Percentiles rank a stretch among this genome's conserved stretches.
Conservation (phyloP, 495 filamentous ascomycete species). For the Lasiosphaeria ovina region DNA sequence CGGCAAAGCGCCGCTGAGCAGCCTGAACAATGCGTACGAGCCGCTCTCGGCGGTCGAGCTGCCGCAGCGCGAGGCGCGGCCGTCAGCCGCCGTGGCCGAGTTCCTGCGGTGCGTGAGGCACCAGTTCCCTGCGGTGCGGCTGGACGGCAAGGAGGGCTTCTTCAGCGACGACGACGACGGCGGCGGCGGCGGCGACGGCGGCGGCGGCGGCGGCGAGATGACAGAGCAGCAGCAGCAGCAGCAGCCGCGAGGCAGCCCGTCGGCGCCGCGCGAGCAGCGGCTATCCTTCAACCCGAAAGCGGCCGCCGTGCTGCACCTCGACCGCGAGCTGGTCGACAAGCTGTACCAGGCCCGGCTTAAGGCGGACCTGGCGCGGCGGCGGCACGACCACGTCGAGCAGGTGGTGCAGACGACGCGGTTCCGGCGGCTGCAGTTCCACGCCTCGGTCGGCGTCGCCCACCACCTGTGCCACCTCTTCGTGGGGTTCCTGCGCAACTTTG, state of each 20-base stretch:
- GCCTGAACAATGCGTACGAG: too few relatives aligned
- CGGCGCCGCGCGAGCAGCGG: too few relatives aligned
- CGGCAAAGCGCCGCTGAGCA: constrained; percentile 3
- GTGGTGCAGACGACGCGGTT: constrained; percentile 12
- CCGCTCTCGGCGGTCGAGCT: background rate
- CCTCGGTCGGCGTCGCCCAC: constrained; percentile 22
- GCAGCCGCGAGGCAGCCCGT: too few relatives aligned
- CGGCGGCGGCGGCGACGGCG: too few relatives aligned
- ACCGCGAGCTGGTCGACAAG: constrained; percentile 21
- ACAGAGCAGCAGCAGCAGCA: constrained; percentile 1
- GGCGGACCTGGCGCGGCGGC: constrained; percentile 17
- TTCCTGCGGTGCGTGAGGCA: constrained; percentile 20
- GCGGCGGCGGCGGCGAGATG: too few relatives aligned
- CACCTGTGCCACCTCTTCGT: constrained; percentile 26
- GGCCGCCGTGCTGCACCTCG: constrained; percentile 21
- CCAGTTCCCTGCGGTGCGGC: constrained; percentile 20
- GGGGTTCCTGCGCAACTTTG: constrained; percentile 17
- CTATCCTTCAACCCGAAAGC: constrained; percentile 18
- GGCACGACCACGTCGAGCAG: constrained; percentile 9
- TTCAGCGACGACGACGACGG: constrained; percentile 3
- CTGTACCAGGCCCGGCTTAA: constrained; percentile 24
- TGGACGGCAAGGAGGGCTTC: constrained; percentile 21
- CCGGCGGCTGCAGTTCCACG: constrained; percentile 23
- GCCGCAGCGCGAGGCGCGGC: background rate
- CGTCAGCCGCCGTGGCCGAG: constrained; percentile 12